phyloP scores from a whole-genome alignment of 495 filamentous ascomycete species.

The Clohesyomyces aquaticus region DNA sequence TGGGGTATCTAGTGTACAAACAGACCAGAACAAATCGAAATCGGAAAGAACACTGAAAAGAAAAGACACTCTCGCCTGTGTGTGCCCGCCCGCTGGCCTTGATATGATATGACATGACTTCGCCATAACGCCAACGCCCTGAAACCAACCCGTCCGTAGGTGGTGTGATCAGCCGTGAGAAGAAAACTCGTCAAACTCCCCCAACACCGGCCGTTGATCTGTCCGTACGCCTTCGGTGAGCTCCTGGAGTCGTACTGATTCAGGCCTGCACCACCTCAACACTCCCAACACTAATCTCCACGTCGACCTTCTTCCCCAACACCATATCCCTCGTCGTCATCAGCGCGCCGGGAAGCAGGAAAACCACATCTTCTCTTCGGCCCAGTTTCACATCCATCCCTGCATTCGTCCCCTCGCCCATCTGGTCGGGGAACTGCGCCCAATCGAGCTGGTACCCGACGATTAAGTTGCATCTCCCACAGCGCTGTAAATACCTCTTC shows the following conservation, averaged over 20 bases:
- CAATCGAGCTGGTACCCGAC: slow-evolving; percentile 65
- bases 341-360: slow-evolving; percentile 56
- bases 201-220: too few relatives aligned
- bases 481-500: slow-evolving; percentile 64
- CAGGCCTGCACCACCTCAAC: slow-evolving; percentile 4
- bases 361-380: slow-evolving; percentile 56
- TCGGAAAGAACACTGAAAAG: too few relatives aligned
- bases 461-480: slow-evolving; percentile 65
- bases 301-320: slow-evolving; percentile 35
- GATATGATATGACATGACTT: too few relatives aligned
- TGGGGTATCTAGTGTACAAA: slow-evolving; percentile 18
- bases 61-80: not conserved
- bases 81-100: too few relatives aligned
- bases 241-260: too few relatives aligned
- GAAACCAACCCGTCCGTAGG: too few relatives aligned
- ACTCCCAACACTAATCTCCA: slow-evolving; percentile 5
- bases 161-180: too few relatives aligned
- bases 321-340: slow-evolving; percentile 46
- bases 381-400: too few relatives aligned
- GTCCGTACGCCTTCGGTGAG: slow-evolving; percentile 8
- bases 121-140: too few relatives aligned
- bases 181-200: too few relatives aligned
- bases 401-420: too few relatives aligned
- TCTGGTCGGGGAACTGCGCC: slow-evolving; percentile 46
- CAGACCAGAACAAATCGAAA: not conserved